Conservation (phyloP, 140 eudicot genomes). For the Stevia rebaudiana region DNA sequence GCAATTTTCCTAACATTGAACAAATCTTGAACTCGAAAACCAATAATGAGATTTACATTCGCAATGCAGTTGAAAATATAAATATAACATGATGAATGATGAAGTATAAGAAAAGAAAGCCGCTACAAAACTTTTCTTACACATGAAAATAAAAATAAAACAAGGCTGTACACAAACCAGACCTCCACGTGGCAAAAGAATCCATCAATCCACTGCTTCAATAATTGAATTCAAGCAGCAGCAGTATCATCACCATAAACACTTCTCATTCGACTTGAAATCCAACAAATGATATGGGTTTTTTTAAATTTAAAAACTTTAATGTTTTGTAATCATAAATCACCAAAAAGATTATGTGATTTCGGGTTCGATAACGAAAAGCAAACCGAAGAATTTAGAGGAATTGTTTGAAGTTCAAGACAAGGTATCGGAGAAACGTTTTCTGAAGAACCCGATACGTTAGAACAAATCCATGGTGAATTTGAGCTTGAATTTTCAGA, state of each 20-base stretch:
- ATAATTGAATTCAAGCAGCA: slow-evolving; percentile 19
- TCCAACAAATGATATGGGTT: slow-evolving; percentile 35
- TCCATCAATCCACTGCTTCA: slow-evolving; percentile 15
- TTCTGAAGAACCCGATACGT: slow-evolving; percentile 58
- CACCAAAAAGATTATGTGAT: slow-evolving; percentile 32
- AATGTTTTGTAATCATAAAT: slow-evolving; percentile 26
- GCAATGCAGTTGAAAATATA: slow-evolving; percentile 20
- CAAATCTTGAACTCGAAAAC: slow-evolving; percentile 27
- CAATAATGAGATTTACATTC: slow-evolving; percentile 39
- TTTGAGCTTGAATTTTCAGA: slow-evolving; percentile 18
- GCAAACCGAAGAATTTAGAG: slow-evolving; percentile 33
- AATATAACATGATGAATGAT: slow-evolving; percentile 27
- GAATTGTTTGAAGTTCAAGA: slow-evolving; percentile 47
- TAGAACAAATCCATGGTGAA: slow-evolving; percentile 56
- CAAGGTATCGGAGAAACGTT: slow-evolving; percentile 70
- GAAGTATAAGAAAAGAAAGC: slow-evolving; percentile 38
- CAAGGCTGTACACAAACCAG: slow-evolving; percentile 60
- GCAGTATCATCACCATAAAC: slow-evolving; percentile 13
- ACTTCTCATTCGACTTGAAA: slow-evolving; percentile 17
- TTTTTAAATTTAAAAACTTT: not conserved
- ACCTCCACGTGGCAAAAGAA: slow-evolving; percentile 26
- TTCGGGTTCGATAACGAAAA: slow-evolving; percentile 20
- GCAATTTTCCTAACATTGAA: slow-evolving; percentile 27
- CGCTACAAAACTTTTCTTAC: slow-evolving; percentile 94
- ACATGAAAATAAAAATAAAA: slow-evolving; percentile 33